Evolutionary conservation across 139 green algal genomes (phyloP).

Genomic region (Tetraselmis striata): DNA sequence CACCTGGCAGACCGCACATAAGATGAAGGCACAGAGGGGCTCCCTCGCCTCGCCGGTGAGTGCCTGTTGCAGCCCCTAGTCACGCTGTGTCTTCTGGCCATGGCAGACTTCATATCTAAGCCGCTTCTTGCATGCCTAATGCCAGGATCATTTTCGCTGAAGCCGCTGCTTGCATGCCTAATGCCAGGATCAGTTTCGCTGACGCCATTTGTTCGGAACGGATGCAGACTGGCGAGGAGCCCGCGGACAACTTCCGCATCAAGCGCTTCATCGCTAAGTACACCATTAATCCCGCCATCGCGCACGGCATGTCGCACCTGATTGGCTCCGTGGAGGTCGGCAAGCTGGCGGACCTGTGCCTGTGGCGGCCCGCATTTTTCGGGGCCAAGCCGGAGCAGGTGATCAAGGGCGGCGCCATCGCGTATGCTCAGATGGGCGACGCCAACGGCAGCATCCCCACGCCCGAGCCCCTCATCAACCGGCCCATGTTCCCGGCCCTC

Average conservation of each 20-base stretch:
- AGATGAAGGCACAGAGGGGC: conserved; percentile 32
- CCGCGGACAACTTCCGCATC: conserved; percentile 39
- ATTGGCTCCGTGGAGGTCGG: conserved; percentile 38
- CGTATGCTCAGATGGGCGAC: conserved; percentile 40
- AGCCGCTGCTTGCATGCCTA: too few relatives aligned
- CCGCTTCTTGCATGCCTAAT: too few relatives aligned
- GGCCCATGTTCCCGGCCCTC: conserved; percentile 26
- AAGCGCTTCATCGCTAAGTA: conserved; percentile 49
- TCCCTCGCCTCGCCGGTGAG: background rate
- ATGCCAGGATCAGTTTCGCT: too few relatives aligned
- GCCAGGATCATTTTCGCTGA: too few relatives aligned
- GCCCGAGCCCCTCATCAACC: conserved; percentile 40
- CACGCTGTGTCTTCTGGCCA: too few relatives aligned
- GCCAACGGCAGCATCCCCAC: conserved; percentile 45
- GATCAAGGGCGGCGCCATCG: conserved; percentile 38
- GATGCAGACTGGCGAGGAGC: background rate
- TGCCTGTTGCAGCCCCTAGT: too few relatives aligned
- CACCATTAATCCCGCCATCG: conserved; percentile 44
- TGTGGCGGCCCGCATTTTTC: conserved; percentile 42
- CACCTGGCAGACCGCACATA: conserved; percentile 48
- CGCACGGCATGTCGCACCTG: conserved; percentile 35
- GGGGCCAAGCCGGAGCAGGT: conserved; percentile 45
- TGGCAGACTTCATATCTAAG: too few relatives aligned
- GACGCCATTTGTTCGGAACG: too few relatives aligned
- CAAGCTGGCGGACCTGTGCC: conserved; percentile 38